Evolutionary conservation across 1,284 basidiomycete genomes (phyloP).

Genomic region (Malassezia psittaci): DNA sequence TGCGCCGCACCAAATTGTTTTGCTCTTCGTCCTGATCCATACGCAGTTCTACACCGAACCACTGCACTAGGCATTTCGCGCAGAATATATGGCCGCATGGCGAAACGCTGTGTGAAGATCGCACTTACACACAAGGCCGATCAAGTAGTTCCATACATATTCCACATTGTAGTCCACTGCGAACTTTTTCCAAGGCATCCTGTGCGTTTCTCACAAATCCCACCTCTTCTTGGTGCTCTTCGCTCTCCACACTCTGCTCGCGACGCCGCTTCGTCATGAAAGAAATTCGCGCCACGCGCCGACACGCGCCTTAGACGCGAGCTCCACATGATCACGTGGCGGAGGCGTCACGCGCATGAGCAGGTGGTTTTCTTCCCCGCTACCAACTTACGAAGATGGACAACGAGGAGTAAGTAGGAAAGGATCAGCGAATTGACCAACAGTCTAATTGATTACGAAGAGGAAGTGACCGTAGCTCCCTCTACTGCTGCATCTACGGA

Average conservation of each 20-base stretch:
- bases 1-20: conserved; percentile 20
- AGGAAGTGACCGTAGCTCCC: conserved; percentile 37
- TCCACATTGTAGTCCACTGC: conserved; percentile 6
- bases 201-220: neutral
- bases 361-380: conserved; percentile 1
- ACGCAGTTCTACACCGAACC: conserved; percentile 32
- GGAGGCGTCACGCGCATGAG: neutral
- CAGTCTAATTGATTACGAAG: conserved; percentile 49
- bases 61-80: conserved; percentile 34
- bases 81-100: conserved; percentile 44
- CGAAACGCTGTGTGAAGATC: conserved; percentile 19
- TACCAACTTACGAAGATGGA: conserved; percentile 31
- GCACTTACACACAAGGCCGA: conserved; percentile 14
- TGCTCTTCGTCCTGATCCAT: conserved; percentile 17
- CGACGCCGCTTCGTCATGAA: conserved; percentile 5
- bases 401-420: conserved; percentile 45
- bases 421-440: neutral
- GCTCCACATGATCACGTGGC: conserved; percentile 12
- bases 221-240: neutral
- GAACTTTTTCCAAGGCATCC: neutral
- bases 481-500: conserved; percentile 25
- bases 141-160: conserved; percentile 15
- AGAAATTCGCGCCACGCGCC: neutral
- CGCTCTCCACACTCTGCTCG: neutral
- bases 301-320: neutral